phyloP scores from a whole-genome alignment of 1,139 yeast genomes.

The Zygosaccharomyces sapae region DNA sequence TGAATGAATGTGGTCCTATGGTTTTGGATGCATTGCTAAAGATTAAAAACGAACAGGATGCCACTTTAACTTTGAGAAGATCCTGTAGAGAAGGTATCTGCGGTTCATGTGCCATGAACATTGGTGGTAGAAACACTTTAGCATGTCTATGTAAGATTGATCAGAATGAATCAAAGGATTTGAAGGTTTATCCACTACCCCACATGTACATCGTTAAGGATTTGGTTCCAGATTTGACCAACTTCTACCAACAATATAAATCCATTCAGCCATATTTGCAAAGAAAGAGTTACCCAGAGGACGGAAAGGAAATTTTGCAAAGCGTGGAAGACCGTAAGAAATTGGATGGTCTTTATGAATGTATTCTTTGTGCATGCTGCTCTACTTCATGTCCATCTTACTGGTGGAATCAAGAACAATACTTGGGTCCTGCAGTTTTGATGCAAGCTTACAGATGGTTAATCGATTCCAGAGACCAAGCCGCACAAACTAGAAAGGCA shows the following conservation, averaged over 20 bases:
- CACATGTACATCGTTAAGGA: slow-evolving; percentile 98
- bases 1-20: slow-evolving; percentile 96
- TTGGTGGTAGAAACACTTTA: slow-evolving; percentile 93
- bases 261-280: slow-evolving; percentile 96
- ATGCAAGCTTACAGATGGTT: slow-evolving; percentile 99
- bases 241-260: slow-evolving; percentile 96
- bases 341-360: slow-evolving; percentile 94
- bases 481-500: slow-evolving; percentile 72
- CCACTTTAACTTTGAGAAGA: slow-evolving; percentile 93
- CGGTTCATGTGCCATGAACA: slow-evolving; percentile 99
- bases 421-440: slow-evolving; percentile 95
- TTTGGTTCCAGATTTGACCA: slow-evolving; percentile 95
- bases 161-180: slow-evolving; percentile 64
- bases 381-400: slow-evolving; percentile 98
- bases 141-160: slow-evolving; percentile 96
- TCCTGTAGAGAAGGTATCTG: slow-evolving; percentile 99
- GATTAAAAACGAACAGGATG: slow-evolving; percentile 93
- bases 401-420: slow-evolving; percentile 99
- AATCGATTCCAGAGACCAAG: slow-evolving; percentile 95
- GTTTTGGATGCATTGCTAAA: slow-evolving; percentile 90
- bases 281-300: slow-evolving; percentile 73
- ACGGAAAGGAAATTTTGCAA: slow-evolving; percentile 92
- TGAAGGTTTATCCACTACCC: slow-evolving; percentile 93
- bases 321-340: slow-evolving; percentile 91
- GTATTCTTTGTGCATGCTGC: slow-evolving; percentile 98